Conservation (phyloP, 192 early-diverging fungal genomes). For the Coemansia sp. region DNA sequence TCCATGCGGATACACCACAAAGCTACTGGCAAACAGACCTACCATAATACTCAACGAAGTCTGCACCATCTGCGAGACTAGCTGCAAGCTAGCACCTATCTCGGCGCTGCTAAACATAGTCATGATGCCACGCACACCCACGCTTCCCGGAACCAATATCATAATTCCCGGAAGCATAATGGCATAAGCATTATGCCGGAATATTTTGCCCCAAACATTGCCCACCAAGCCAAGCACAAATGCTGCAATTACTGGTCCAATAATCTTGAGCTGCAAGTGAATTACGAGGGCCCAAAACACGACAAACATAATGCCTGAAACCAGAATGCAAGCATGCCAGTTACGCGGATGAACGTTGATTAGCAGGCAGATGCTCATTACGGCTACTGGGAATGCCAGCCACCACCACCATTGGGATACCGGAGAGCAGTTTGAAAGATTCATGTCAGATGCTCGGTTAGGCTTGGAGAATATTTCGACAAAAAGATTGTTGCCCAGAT, state of each 20-base stretch:
- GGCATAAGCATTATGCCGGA: conserved; percentile 60
- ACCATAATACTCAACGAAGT: conserved; percentile 62
- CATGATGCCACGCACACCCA: conserved; percentile 63
- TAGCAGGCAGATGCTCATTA: conserved; percentile 52
- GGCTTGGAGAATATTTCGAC: conserved; percentile 57
- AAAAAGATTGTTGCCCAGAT: conserved; percentile 58
- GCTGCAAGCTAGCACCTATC: conserved; percentile 31
- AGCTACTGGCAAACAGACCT: conserved; percentile 63
- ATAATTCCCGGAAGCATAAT: conserved; percentile 79
- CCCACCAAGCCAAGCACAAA: conserved; percentile 71
- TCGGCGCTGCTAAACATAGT: conserved; percentile 56
- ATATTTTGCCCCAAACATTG: conserved; percentile 71
- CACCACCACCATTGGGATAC: conserved; percentile 52
- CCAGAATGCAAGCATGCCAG: conserved; percentile 65
- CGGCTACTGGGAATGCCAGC: conserved; percentile 56
- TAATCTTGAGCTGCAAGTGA: conserved; percentile 53
- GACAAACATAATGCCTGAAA: conserved; percentile 64
- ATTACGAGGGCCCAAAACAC: conserved; percentile 58
- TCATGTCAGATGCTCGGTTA: conserved; percentile 17
- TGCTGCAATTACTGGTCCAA: conserved; percentile 61
- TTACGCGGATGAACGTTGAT: conserved; percentile 58
- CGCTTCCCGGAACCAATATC: conserved; percentile 73
- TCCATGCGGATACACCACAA: conserved; percentile 55
- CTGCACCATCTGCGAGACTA: conserved; percentile 25
- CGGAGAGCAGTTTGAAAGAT: conserved; percentile 16